Evolutionary conservation across 208 protist genomes (phyloP), one percentile per base, ranked within the genome.

Genomic region (Naegleria lovaniensis): DNA sequence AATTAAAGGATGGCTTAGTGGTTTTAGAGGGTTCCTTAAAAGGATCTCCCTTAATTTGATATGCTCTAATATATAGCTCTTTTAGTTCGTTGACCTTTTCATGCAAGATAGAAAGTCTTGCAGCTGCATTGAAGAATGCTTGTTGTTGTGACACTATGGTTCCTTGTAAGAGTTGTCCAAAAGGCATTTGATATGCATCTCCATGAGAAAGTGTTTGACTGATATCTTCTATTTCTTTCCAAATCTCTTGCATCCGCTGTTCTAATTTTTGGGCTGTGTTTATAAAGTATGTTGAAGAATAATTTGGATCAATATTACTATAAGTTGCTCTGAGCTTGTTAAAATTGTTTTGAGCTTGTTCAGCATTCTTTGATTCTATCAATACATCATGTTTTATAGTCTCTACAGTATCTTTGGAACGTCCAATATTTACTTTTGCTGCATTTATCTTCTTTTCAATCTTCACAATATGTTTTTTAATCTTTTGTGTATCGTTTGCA

Each of bases 311-410:
- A 36, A n/a, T 36, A 33, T 79, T 79, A 33, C 2, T 36, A 33
- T 79, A 79, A 13, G 67, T 9, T 36, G 67, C 19, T 36, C 16
- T 79, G 1, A 79, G 16, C 29, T 79, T 79, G 67, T 79, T 79
- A 79, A 79, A 79, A 79, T 79, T 79, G n/a, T 79, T 79, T 79
- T 79, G 67, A 36, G 67, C 67, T 79, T 79, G 67, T 79, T 79
- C 67, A 36, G 29, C 67, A 79, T 79, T 79, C 67, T 79, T 79
- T 79, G 67, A 36, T 79, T 79, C 67, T 25, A 36, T 3, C 29
- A 79, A 79, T 36, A 79, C 67, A 36, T 29, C 16, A 9, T 29
- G 29, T 79, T 79, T 79, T 36, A 79, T 4, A 36, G 25, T 79
- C 36, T 79, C 67, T 33, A 79, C 29, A 36, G 19, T 36, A 36